These are phyloP conservation scores for Coniochaeta sp. DNA, from an alignment of 2,329 filamentous ascomycete genomes.

Conservation along the genomic window DNA sequence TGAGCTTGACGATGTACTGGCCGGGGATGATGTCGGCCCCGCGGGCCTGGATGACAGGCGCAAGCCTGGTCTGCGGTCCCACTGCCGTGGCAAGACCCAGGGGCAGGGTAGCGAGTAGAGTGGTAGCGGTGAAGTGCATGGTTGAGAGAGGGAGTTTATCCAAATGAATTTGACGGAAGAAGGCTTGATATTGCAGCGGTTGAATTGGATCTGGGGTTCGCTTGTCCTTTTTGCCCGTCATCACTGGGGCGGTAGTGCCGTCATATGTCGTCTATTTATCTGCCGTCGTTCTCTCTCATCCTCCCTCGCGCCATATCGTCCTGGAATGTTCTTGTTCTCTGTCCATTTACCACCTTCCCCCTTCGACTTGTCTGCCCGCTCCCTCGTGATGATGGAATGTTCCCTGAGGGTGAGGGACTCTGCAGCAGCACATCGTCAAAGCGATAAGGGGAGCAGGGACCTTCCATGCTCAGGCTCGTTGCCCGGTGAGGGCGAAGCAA, in stretches of 20 bases:
- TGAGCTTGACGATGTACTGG: constrained; percentile 38
- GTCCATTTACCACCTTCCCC: background rate
- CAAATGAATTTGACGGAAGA: background rate
- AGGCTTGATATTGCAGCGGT: background rate
- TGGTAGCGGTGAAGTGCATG: constrained; percentile 1
- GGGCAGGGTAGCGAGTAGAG: constrained; percentile 20
- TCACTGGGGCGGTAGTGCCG: background rate
- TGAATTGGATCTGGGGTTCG: background rate
- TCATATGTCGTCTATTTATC: background rate
- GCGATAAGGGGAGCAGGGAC: constrained; percentile 1
- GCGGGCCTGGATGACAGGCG: constrained; percentile 27
- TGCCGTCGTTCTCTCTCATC: background rate
- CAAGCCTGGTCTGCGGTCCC: constrained; percentile 17
- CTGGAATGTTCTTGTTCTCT: background rate
- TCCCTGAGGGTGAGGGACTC: background rate
- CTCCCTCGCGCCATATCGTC: background rate
- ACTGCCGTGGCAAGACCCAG: constrained; percentile 25
- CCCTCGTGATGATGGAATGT: background rate
- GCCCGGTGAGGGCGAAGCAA: background rate
- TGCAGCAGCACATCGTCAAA: background rate
- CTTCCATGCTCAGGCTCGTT: constrained; percentile 1
- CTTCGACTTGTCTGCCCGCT: background rate
- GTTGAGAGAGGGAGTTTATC: background rate
- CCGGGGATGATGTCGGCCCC: constrained; percentile 27
- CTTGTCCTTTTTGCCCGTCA: background rate